Percentiles rank a stretch among this genome's conserved stretches.
Evolutionary conservation across 805 yeast species (phyloP).

Genomic region (Monosporozyma aerobia): DNA sequence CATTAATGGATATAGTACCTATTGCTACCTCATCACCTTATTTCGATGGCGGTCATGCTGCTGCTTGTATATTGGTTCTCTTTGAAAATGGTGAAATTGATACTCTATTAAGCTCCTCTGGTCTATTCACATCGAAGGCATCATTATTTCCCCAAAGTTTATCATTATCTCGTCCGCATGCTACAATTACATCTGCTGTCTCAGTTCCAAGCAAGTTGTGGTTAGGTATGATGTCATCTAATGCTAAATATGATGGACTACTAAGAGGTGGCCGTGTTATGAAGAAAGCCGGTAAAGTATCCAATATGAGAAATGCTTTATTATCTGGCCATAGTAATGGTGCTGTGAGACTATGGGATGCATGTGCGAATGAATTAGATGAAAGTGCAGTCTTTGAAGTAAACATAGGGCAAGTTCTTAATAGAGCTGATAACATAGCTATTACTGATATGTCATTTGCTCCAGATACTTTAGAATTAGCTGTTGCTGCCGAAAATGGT

Average conservation of each 20-base stretch:
- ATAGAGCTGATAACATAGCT: conserved; percentile 36
- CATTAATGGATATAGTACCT: conserved; percentile 40
- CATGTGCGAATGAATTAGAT: conserved; percentile 63
- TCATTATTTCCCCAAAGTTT: conserved; percentile 71
- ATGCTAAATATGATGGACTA: conserved; percentile 33
- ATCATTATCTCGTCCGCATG: conserved; percentile 68
- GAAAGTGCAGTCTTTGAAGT: conserved; percentile 53
- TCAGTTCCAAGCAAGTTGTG: conserved; percentile 58
- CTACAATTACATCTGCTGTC: conserved; percentile 46
- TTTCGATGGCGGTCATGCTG: conserved; percentile 74
- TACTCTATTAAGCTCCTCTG: conserved; percentile 49
- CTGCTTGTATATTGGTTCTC: conserved; percentile 50
- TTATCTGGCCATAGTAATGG: conserved; percentile 88
- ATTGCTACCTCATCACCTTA: conserved; percentile 61
- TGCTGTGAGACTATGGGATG: conserved; percentile 73
- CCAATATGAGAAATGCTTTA: conserved; percentile 47
- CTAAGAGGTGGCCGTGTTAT: conserved; percentile 71
- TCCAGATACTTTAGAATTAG: conserved; percentile 64
- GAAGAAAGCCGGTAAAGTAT: conserved; percentile 37
- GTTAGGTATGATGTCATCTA: conserved; percentile 57
- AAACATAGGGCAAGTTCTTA: conserved; percentile 42
- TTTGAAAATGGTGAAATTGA: conserved; percentile 59
- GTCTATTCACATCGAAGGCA: conserved; percentile 42
- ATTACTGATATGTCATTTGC: conserved; percentile 63
- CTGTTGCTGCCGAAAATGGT: conserved; percentile 59